phyloP scores from a whole-genome alignment of 2,329 filamentous ascomycete genomes.

The Penicillium sp. region DNA sequence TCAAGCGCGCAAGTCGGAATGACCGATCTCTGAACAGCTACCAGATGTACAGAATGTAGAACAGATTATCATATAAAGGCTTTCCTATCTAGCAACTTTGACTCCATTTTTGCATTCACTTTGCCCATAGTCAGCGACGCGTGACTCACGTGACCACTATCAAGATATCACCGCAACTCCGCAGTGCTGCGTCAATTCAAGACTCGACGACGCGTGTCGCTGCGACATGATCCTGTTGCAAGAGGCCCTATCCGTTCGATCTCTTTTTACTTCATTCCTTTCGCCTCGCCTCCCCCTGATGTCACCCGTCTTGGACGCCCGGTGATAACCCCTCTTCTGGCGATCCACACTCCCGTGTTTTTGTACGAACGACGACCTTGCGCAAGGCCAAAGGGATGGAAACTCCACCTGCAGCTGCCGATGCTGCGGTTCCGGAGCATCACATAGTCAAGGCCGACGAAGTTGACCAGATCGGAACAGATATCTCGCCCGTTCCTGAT shows the following conservation, averaged over 20 bases:
- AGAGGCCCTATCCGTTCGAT: neutral
- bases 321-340: slow-evolving; percentile 4
- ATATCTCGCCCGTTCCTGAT: slow-evolving; percentile 44
- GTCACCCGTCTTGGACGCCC: neutral
- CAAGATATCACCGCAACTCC: slow-evolving; percentile 14
- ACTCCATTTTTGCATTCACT: neutral
- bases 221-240: slow-evolving; percentile 2
- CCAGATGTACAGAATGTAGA: neutral
- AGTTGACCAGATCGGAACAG: slow-evolving; percentile 46
- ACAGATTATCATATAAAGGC: neutral
- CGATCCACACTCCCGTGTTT: slow-evolving; percentile 5
- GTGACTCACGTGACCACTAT: slow-evolving; percentile 10
- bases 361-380: neutral
- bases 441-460: slow-evolving; percentile 49
- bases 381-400: slow-evolving; percentile 24
- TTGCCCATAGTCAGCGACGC: neutral
- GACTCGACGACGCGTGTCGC: slow-evolving; percentile 2
- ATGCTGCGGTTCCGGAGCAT: slow-evolving; percentile 30
- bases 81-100: neutral
- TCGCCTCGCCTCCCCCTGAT: slow-evolving; percentile 2
- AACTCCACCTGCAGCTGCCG: slow-evolving; percentile 19
- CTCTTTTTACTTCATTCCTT: neutral
- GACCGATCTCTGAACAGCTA: slow-evolving; percentile 1
- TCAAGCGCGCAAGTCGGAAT: slow-evolving; percentile 29
- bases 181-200: neutral